phyloP scores from a whole-genome alignment of 2,329 filamentous ascomycete genomes.

The Tolypocladium album region DNA sequence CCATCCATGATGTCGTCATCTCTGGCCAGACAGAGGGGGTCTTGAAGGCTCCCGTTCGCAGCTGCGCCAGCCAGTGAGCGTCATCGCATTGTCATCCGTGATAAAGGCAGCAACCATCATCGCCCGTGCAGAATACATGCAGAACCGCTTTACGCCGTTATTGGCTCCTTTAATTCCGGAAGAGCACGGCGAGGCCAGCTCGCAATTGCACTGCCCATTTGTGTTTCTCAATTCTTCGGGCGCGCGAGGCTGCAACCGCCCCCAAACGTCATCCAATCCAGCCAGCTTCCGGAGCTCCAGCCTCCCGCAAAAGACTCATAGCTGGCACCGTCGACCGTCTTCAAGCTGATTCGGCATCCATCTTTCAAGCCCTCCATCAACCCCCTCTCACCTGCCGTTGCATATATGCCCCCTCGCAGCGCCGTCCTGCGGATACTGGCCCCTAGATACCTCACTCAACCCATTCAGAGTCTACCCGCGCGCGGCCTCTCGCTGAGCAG shows the following conservation, averaged over 20 bases:
- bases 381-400: background rate
- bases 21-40: background rate
- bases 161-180: background rate
- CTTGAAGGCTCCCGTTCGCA: too few species aligned
- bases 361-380: background rate
- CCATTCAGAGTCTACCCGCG: background rate
- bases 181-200: background rate
- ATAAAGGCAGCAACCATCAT: background rate
- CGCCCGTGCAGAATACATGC: background rate
- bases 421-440: background rate
- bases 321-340: too few species aligned
- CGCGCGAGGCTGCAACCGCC: background rate
- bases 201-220: background rate
- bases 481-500: constrained; percentile 13
- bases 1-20: background rate
- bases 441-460: background rate
- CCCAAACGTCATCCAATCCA: background rate
- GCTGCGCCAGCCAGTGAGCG: constrained; percentile 7
- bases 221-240: too few species aligned
- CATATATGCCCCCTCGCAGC: background rate
- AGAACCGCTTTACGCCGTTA: background rate
- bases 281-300: background rate
- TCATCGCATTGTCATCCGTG: constrained; percentile 8
- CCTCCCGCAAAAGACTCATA: background rate
- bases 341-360: background rate